A percentile compares a stretch with the other conserved stretches of the same genome.
Conservation (phyloP, 139 green algal species). For the Auxenochlorella pyrenoidosa region DNA sequence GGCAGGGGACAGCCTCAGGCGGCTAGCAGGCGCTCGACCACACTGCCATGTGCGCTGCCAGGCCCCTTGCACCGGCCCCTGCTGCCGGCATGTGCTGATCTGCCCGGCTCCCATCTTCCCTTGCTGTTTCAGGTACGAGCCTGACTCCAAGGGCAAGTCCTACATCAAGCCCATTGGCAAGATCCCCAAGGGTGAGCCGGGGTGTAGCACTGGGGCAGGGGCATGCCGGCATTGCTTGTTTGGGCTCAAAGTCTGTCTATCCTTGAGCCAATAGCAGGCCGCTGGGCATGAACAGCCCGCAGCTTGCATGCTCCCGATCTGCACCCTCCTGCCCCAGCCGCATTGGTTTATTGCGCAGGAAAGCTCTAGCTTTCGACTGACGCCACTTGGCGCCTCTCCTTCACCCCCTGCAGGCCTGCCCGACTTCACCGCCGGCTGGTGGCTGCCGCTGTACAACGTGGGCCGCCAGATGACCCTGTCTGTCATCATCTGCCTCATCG, state of each 20-base stretch:
- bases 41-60: neutral
- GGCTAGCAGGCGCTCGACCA: neutral
- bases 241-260: no score
- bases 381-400: no score
- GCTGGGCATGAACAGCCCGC: no score
- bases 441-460: conserved; percentile 55
- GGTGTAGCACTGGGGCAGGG: no score
- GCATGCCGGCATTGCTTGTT: no score
- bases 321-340: neutral
- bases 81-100: neutral
- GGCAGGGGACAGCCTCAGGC: neutral
- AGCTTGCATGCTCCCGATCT: no score
- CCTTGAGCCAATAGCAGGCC: no score
- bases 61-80: neutral
- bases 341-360: neutral
- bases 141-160: conserved; percentile 11
- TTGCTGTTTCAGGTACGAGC: neutral
- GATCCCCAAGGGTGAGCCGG: conserved; percentile 46
- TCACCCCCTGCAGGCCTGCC: conserved; percentile 59
- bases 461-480: conserved; percentile 54
- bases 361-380: no score
- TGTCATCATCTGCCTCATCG: conserved; percentile 73
- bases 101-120: neutral
- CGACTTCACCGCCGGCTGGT: conserved; percentile 50
- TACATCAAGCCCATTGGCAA: conserved; percentile 51